Conservation (phyloP, 1,284 basidiomycete species). For the Trichosporon coremiiforme region DNA sequence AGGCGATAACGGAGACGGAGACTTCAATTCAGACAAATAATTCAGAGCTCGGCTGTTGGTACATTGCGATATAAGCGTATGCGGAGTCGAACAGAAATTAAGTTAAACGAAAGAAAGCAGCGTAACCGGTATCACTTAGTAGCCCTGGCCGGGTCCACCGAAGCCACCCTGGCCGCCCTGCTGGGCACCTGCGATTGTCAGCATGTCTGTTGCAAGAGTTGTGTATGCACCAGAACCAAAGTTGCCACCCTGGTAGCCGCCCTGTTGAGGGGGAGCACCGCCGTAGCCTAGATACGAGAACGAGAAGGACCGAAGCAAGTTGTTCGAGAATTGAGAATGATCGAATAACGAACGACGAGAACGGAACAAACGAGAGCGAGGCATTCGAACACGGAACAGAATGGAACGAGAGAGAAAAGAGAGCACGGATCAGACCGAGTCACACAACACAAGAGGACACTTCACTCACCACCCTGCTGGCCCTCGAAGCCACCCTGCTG, state of each 20-base stretch:
- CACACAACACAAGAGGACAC: conserved; percentile 11
- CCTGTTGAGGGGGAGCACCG: conserved; percentile 27
- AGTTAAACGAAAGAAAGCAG: conserved; percentile 14
- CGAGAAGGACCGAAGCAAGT: conserved; percentile 7
- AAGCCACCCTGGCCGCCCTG: conserved; percentile 43
- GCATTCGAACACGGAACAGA: conserved; percentile 7
- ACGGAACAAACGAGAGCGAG: conserved; percentile 14
- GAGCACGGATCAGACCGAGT: conserved; percentile 19
- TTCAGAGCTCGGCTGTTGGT: conserved; percentile 19
- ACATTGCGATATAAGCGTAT: conserved; percentile 19
- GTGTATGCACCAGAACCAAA: conserved; percentile 33
- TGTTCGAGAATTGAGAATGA: conserved; percentile 15
- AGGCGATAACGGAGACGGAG: conserved; percentile 17
- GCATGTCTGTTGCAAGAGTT: conserved; percentile 3
- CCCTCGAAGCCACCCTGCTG: conserved; percentile 53
- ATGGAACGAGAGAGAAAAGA: conserved; percentile 17
- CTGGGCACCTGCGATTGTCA: conserved; percentile 29
- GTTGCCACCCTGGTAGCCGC: conserved; percentile 36
- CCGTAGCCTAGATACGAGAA: conserved; percentile 26
- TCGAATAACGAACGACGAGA: conserved; percentile 12
- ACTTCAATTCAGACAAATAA: conserved; percentile 20
- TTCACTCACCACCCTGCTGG: conserved; percentile 35
- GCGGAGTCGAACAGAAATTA: conserved; percentile 17
- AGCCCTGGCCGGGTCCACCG: conserved; percentile 35
- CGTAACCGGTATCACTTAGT: conserved; percentile 34